Base-by-base conservation (phyloP, 495 filamentous ascomycete genomes). In the Gamarada debralockiae region DNA sequence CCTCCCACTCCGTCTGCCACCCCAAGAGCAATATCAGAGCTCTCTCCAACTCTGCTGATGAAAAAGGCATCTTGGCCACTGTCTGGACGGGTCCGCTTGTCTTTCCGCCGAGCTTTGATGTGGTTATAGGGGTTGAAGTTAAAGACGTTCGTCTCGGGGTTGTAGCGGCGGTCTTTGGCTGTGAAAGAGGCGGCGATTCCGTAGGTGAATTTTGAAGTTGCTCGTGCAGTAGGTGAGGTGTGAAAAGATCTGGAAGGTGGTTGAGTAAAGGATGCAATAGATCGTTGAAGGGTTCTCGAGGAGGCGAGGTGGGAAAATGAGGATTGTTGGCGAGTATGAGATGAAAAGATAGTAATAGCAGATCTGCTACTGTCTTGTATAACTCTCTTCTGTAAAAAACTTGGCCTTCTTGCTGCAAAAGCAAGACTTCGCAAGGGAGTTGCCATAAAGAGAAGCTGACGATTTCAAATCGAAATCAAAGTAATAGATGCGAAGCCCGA, bases 31-130 rank as follows among this genome's bases (percentile, higher is more conserved):
- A 84, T 72, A 40, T 73, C 71, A 22, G 69, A 70, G 13, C 69
- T 79, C 45, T 70, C 76, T 39, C 85, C 82, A 24, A 96, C 71
- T 10, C 78, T 80, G 59, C 85, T 87, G 33, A 93, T 83, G 70
- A 99, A 97, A 68, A 97, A 97, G 27, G 95, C 88, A 79, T 99
- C 93, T 65, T 97, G 90, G 10, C 93, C 93, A 44, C 86, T 90
- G 42, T 84, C 83, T 10, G 85, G 84, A n/a, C 88, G 76, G 47
- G 71, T 72, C 48, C 71, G 70, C 66, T 74, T 82, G 53, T 68
- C 70, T 44, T 65, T 67, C 56, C 66, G 72, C 53, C 62, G 78
- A 52, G 71, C 79, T 57, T 62, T 77, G 55, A 77, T 82, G 53
- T 65, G 73, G 59, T 77, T 73, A 52, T 78, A 77, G 25, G 85